phyloP scores from a whole-genome alignment of 2,329 filamentous ascomycete species.

The Phialocephala sp. region DNA sequence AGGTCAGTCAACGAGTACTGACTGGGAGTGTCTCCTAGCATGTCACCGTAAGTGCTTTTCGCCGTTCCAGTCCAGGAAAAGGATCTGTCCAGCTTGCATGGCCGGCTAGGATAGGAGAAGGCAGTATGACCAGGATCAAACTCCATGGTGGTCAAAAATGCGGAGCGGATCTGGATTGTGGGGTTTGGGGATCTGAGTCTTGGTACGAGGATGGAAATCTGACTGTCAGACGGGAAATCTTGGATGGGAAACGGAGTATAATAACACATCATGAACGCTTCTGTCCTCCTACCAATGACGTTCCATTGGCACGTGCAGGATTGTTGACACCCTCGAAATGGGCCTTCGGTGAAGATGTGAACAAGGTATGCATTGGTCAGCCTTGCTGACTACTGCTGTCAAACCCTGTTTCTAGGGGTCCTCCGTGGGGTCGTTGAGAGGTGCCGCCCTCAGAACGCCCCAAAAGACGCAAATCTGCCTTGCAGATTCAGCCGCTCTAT shows the following conservation, averaged over 20 bases:
- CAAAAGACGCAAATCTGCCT: slow-evolving; percentile 3
- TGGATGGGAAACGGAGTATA: not conserved
- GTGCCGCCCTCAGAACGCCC: slow-evolving; percentile 1
- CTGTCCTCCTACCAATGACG: slow-evolving; percentile 11
- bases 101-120: slow-evolving; percentile 5
- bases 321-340: slow-evolving; percentile 3
- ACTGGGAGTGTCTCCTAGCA: not conserved
- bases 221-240: not conserved
- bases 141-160: not conserved
- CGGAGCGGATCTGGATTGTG: not conserved
- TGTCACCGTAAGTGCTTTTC: not conserved
- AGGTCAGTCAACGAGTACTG: not conserved
- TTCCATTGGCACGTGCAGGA: slow-evolving; percentile 1
- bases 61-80: slow-evolving; percentile 2
- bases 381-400: slow-evolving; percentile 13
- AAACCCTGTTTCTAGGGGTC: slow-evolving; percentile 6
- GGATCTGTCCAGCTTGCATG: slow-evolving; percentile 5
- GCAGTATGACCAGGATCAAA: slow-evolving; percentile 4
- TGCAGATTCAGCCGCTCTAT: slow-evolving; percentile 8
- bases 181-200: not conserved
- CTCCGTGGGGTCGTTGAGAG: not conserved
- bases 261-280: not conserved
- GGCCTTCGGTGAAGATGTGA: slow-evolving; percentile 16
- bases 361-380: slow-evolving; percentile 15
- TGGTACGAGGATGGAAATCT: not conserved